Base-by-base conservation (phyloP, 352 stramenopile species). In the Phytopythium delawarense region DNA sequence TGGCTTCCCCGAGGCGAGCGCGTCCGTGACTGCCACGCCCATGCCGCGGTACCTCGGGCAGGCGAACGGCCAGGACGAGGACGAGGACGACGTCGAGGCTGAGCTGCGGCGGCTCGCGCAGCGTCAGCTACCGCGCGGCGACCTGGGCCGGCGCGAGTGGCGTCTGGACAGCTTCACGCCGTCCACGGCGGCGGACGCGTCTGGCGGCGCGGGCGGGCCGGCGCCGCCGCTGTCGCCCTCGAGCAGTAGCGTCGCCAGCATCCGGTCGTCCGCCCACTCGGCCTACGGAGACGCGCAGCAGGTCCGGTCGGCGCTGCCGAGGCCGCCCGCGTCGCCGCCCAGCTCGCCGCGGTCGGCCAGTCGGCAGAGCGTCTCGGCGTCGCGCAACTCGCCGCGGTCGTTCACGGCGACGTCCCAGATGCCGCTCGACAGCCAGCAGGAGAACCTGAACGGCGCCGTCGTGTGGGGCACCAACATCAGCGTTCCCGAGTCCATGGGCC, bases 401-500 rank as follows among this genome's bases (percentile, higher is more conserved):
- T 50, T 25, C 48, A 61, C 55, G 4, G 46, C 53, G 45, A 51
- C n/a, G 30, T 61, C 68, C 8, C 62, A 63, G 11, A 44, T 60
- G 57, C 55, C 64, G 35, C 20, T 56, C 18, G 67, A 70, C 0
- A 65, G 42, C 18, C 66, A 76, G 53, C 63, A 79, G 52, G 85
- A 94, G 60, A 70, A 79, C 48, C 84, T 91, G 20, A 84, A 74
- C 0, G 85, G 91, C 12, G 88, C 92, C 1, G 89, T 98, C 15
- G 95, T 98, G 6, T 98, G 90, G 88, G 94, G 94, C 45, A 98
- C 95, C 9, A 96, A 96, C 64, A 94, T 98, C 56, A 96, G 92
- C 45, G 87, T 98, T 11, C 81, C 91, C 6, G 88, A 96, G 52
- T 92, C 85, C n/a, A 98, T 97, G 87, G 72, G 78, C 16, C 65